Evolutionary conservation across 2,329 filamentous ascomycete genomes (phyloP).

Genomic region (Fusarium piperis): DNA sequence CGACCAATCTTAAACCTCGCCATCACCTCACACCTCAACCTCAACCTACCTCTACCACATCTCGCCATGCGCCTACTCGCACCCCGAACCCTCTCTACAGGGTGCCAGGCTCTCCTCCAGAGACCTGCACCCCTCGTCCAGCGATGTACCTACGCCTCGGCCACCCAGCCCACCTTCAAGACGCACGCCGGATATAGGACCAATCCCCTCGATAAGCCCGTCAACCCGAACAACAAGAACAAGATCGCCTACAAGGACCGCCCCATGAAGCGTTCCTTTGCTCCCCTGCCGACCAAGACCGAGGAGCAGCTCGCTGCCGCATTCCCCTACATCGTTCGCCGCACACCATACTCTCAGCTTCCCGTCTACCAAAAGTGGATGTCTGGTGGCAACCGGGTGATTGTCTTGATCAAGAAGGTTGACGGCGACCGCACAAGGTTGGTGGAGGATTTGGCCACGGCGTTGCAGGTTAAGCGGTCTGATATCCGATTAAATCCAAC

Average conservation of each 20-base stretch:
- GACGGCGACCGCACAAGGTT: slow-evolving; percentile 76
- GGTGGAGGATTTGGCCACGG: slow-evolving; percentile 68
- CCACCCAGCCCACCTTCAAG: slow-evolving; percentile 37
- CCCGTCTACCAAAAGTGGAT: slow-evolving; percentile 81
- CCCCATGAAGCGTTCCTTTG: slow-evolving; percentile 39
- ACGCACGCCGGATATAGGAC: slow-evolving; percentile 35
- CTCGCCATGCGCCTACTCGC: slow-evolving; percentile 43
- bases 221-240: slow-evolving; percentile 39
- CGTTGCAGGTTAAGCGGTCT: slow-evolving; percentile 65
- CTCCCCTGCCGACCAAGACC: slow-evolving; percentile 46
- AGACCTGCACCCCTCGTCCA: slow-evolving; percentile 19
- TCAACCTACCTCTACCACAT: neutral
- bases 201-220: slow-evolving; percentile 28
- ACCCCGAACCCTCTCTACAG: slow-evolving; percentile 35
- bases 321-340: slow-evolving; percentile 73
- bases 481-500: slow-evolving; percentile 65
- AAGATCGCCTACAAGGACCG: slow-evolving; percentile 41
- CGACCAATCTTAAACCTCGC: slow-evolving; percentile 1
- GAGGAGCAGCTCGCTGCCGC: slow-evolving; percentile 41
- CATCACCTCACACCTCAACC: slow-evolving; percentile 8
- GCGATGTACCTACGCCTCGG: slow-evolving; percentile 23
- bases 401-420: slow-evolving; percentile 81
- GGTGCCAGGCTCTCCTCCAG: slow-evolving; percentile 29
- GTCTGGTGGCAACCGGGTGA: slow-evolving; percentile 77
- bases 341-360: slow-evolving; percentile 75